These are phyloP conservation scores for Debaryomyces psychrophilus DNA, from an alignment of 1,139 yeast species.

Conservation along the genomic window DNA sequence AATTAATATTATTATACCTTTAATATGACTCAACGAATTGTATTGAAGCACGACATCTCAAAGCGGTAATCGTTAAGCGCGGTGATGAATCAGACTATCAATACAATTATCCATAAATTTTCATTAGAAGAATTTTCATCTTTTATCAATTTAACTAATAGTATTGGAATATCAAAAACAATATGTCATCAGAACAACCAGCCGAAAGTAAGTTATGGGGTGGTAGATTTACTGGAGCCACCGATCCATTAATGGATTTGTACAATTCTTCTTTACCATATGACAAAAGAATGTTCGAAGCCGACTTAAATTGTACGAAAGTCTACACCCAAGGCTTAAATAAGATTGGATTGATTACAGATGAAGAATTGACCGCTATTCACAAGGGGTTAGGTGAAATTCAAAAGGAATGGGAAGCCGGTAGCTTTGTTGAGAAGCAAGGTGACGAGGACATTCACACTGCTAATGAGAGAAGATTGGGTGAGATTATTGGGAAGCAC, in stretches of 20 bases:
- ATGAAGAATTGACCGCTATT: slow-evolving; percentile 73
- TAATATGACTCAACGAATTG: slow-evolving; percentile 1
- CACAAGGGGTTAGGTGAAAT: slow-evolving; percentile 78
- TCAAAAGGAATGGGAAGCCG: slow-evolving; percentile 78
- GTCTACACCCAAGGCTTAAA: slow-evolving; percentile 87
- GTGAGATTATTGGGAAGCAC: slow-evolving; percentile 89
- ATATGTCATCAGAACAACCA: slow-evolving; percentile 41
- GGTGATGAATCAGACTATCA: slow-evolving; percentile 32
- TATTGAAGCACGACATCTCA: slow-evolving; percentile 17
- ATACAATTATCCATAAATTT: not conserved
- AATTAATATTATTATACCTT: not conserved
- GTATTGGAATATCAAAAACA: not conserved
- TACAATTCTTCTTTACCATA: slow-evolving; percentile 97
- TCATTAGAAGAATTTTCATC: slow-evolving; percentile 1
- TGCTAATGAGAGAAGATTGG: slow-evolving; percentile 96
- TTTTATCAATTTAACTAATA: not conserved
- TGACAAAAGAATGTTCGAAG: slow-evolving; percentile 91
- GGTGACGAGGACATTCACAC: slow-evolving; percentile 99
- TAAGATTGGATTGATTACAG: slow-evolving; percentile 72
- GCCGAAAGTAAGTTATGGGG: slow-evolving; percentile 87
- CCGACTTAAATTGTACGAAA: slow-evolving; percentile 90
- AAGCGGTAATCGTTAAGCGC: slow-evolving; percentile 36
- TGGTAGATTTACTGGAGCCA: slow-evolving; percentile 95
- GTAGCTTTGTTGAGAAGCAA: slow-evolving; percentile 74
- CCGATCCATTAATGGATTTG: slow-evolving; percentile 95